Conservation (phyloP, 2,329 filamentous ascomycete species). For the Zymoseptoria ardabiliae region DNA sequence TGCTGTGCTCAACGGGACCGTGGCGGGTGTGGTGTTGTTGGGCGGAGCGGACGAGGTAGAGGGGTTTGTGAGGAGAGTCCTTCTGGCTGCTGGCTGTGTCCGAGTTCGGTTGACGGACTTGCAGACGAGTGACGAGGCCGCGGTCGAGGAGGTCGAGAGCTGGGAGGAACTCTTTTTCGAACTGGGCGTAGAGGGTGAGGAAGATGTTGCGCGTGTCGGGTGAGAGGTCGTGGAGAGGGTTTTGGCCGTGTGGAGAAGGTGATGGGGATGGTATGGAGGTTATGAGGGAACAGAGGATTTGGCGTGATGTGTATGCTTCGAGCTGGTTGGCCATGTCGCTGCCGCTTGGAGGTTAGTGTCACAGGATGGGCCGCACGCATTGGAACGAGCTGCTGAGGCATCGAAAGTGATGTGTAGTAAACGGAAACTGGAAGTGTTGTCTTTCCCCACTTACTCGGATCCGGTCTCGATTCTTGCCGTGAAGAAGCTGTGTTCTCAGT, state of each 20-base stretch:
- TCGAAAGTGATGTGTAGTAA: background rate
- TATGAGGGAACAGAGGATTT: constrained; percentile 24
- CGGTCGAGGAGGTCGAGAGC: constrained; percentile 84
- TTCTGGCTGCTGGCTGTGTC: constrained; percentile 17
- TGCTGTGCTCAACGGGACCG: constrained; percentile 20
- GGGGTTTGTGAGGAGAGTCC: background rate
- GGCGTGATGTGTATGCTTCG: constrained; percentile 5
- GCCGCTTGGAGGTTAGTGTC: background rate
- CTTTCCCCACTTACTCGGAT: background rate
- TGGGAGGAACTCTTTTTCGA: constrained; percentile 71
- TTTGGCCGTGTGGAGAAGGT: constrained; percentile 27
- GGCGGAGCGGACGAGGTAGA: constrained; percentile 59
- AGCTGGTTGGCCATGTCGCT: constrained; percentile 1
- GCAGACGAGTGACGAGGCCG: constrained; percentile 55
- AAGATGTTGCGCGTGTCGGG: constrained; percentile 42
- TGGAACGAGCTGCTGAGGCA: background rate
- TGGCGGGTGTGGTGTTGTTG: constrained; percentile 28
- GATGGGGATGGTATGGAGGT: constrained; percentile 21
- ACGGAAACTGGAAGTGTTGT: background rate
- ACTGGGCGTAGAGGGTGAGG: constrained; percentile 77
- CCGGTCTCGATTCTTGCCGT: background rate
- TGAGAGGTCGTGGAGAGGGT: constrained; percentile 34
- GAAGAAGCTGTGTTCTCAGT: background rate
- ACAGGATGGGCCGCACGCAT: background rate
- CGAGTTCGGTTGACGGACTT: background rate